Conservation (phyloP, 345 rosid species). For the Physaria fendleri region DNA sequence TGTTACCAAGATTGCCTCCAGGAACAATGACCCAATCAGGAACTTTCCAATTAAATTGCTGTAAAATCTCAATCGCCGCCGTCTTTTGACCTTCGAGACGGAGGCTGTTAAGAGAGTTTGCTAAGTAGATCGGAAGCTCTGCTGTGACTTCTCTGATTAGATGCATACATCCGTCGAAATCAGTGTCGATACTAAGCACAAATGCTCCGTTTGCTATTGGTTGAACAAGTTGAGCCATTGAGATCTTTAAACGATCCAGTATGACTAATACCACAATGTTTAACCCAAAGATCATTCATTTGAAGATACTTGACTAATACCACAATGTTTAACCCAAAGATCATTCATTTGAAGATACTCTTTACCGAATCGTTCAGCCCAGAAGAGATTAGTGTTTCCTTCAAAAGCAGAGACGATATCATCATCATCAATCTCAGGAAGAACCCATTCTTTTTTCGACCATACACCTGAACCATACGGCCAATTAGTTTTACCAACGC, state of each 20-base stretch:
- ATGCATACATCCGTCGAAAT: conserved; percentile 88
- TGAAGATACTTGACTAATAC: conserved; percentile 46
- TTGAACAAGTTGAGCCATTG: conserved; percentile 78
- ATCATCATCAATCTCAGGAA: conserved; percentile 67
- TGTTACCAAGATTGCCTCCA: conserved; percentile 79
- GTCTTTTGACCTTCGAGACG: conserved; percentile 87
- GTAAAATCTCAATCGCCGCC: conserved; percentile 80
- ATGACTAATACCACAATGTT: conserved; percentile 80
- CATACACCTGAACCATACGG: conserved; percentile 85
- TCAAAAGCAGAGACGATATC: conserved; percentile 80
- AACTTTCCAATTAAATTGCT: conserved; percentile 86
- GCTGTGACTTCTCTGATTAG: conserved; percentile 68
- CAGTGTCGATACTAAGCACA: conserved; percentile 69
- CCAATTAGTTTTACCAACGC: conserved; percentile 75
- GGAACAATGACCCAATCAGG: conserved; percentile 93
- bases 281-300: conserved; percentile 86
- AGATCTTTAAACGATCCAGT: conserved; percentile 82
- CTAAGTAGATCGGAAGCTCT: conserved; percentile 72
- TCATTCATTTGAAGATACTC: conserved; percentile 62
- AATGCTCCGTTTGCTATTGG: conserved; percentile 90
- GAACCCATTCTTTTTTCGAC: conserved; percentile 88
- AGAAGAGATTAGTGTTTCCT: conserved; percentile 77
- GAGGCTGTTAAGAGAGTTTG: conserved; percentile 71
- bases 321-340: conserved; percentile 84
- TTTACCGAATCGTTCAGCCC: conserved; percentile 84